Base-by-base conservation (phyloP, 345 rosid genomes). In the Pistacia vera region DNA sequence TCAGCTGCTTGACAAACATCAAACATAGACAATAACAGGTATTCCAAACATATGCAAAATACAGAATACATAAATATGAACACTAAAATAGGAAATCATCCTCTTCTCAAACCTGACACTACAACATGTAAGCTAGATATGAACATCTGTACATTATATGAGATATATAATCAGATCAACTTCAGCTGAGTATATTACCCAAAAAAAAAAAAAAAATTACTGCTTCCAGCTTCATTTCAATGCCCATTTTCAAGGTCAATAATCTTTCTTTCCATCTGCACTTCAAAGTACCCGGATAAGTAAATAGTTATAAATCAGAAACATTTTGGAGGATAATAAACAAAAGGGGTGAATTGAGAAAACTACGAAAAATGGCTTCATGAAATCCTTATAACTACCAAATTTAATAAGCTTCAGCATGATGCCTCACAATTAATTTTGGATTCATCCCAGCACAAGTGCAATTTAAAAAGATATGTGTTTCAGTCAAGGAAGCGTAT, bases 231-330 rank as follows among this genome's bases (percentile, higher is more conserved):
- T 54, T 56, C 56, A 33, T 69, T 49, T 75, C 63, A 71, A 35
- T 33, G 33, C 44, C 68, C 52, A 9, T 11, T 58, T 52, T 76
- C 68, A 16, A 80, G 77, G 73, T 80, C 83, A 71, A 80, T 71
- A 58, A 80, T 72, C 69, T 52, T 71, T 68, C 80, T 66, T 57
- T 80, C 83, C 75, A 76, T 80, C 80, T 71, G 76, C 76, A 75
- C 28, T 71, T 75, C 63, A 71, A 70, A 75, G 36, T 35, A 3
- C 62, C 9, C 46, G 35, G 12, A 52, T 51, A 68, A 68, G 58
- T 16, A 3, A 52, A 16, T 17, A 3, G 52, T 68, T 41, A 41
- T 7, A 51, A 20, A 30, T 14, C 51, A 30, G 38, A 14, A 8
- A 66, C 16, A 48, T 5, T 46, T 36, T 25, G 2, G 22, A 18